Base-by-base conservation (phyloP, 768 basidiomycete species). In the Xerocomellus chrysenteron region DNA sequence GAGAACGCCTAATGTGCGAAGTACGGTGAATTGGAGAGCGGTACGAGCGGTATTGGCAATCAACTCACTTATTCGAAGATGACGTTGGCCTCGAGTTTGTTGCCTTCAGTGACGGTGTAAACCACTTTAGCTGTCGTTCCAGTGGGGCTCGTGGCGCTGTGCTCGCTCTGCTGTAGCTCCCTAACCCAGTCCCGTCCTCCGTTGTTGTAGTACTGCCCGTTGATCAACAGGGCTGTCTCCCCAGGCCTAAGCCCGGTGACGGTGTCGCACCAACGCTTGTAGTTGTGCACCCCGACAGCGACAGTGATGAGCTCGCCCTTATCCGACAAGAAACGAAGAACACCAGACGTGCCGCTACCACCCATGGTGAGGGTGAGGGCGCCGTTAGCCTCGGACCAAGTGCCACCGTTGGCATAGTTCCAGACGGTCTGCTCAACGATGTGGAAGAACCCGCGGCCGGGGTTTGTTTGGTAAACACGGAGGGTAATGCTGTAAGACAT, bases 271-370 rank as follows among this genome's bases (percentile, higher is more conserved):
- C 46, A 35, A 35, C 21, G 21, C 13, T 42, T 42, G 21, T 42
- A 42, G 41, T 24, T 24, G 21, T 42, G 41, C 5, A 42, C 41
- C 12, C 41, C 21, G 19, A 78, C 39, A 14, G 67, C 66, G 56
- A 74, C 58, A 26, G 74, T 47, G 68, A 75, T 70, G 12, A 45
- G 54, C 50, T 76, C 74, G 54, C 64, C 70, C 9, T 48, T 63
- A 44, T 68, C 65, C 11, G 63, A 58, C 33, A 40, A 33, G 62
- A 77, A 68, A 52, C 73, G 74, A 17, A 79, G 50, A 7, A 65
- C 63, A 11, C 78, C 75, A 14, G 74, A 77, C 0, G 74, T 77
- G 41, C 75, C 77, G 56, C 76, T 78, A 8, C 68, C 71, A 36
- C 61, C 65, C 69, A 75, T 75, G 47, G 39, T 68, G 59, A 79